A percentile compares a stretch with the other conserved stretches of the same genome.
Evolutionary conservation across 257 asterid genomes (phyloP).

Genomic region (Fraxinus americana): DNA sequence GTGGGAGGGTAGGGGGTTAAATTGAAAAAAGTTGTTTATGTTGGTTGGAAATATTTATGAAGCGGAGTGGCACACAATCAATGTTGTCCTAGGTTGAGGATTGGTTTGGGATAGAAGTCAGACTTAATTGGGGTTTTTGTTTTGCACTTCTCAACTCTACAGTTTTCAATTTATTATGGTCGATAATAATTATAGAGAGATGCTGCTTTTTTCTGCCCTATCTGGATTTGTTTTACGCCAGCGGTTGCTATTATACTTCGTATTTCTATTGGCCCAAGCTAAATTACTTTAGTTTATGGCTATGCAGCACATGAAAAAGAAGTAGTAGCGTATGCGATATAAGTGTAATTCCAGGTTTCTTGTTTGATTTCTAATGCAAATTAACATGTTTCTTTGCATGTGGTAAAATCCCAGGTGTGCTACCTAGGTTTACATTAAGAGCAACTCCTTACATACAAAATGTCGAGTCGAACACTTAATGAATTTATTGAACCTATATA

Average conservation of each 20-base stretch:
- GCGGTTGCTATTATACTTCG: not conserved
- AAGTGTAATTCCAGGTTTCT: not conserved
- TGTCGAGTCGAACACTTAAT: slow-evolving; percentile 25
- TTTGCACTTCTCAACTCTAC: no score
- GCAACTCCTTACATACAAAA: slow-evolving; percentile 22
- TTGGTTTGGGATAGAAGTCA: not conserved
- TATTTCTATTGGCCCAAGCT: not conserved
- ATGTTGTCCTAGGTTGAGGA: not conserved
- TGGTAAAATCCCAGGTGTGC: not conserved
- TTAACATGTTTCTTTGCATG: not conserved
- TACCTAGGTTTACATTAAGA: not conserved
- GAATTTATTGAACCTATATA: slow-evolving; percentile 36
- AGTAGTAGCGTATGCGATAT: not conserved
- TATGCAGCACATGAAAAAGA: not conserved
- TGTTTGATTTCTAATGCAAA: not conserved
- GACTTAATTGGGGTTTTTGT: no score
- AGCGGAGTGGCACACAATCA: not conserved
- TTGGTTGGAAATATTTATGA: not conserved
- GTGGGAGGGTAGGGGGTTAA: not conserved
- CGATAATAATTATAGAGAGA: no score
- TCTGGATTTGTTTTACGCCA: not conserved
- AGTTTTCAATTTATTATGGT: no score
- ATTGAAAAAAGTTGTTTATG: not conserved
- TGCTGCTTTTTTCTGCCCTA: no score
- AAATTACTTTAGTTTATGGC: not conserved